These are phyloP conservation scores for Murraya paniculata DNA, from an alignment of 345 rosid species.

Conservation along the genomic window DNA sequence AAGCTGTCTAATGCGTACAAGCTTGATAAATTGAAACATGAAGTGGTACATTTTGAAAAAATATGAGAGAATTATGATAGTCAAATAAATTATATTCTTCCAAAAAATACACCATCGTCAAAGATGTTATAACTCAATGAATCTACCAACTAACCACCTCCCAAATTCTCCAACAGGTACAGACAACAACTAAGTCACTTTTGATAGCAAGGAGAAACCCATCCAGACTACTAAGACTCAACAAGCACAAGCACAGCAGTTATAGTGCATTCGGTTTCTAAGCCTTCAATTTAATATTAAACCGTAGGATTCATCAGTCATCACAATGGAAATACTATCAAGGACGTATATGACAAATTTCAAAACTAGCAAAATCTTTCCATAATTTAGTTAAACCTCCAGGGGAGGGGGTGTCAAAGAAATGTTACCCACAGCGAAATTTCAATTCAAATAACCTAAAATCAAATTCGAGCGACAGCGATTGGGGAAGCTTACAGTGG, in stretches of 20 bases:
- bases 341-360: neutral
- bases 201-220: neutral
- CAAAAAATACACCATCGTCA: neutral
- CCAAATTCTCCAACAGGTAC: neutral
- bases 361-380: neutral
- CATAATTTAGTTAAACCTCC: neutral
- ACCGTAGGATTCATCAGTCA: neutral
- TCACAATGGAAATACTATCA: neutral
- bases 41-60: neutral
- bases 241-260: neutral
- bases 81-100: neutral
- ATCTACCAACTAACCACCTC: neutral
- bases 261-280: neutral
- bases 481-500: slow-evolving; percentile 40
- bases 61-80: neutral
- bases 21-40: neutral
- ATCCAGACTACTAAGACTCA: neutral
- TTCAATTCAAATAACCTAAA: neutral
- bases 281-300: neutral
- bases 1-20: neutral
- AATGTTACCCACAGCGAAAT: neutral
- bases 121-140: neutral
- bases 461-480: neutral
- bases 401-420: neutral
- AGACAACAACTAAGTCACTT: neutral